These are phyloP conservation scores for Hymenoscyphus infarciens DNA, from an alignment of 2,329 filamentous ascomycete genomes.

Conservation along the genomic window DNA sequence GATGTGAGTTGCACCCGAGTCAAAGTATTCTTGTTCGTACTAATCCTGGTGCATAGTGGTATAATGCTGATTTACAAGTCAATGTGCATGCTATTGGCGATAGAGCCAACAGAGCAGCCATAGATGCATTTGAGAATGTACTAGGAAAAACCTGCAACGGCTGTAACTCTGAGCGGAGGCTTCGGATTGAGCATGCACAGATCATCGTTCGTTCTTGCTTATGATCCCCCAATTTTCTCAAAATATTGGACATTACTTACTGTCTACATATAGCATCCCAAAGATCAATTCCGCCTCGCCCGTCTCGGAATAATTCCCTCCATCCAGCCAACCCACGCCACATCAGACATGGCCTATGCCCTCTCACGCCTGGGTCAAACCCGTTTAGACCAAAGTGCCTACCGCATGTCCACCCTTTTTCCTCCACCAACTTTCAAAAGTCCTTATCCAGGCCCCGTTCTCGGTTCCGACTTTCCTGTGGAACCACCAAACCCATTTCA, in stretches of 20 bases:
- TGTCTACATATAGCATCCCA: slow-evolving; percentile 44
- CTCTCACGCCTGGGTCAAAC: slow-evolving; percentile 53
- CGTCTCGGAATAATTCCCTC: slow-evolving; percentile 61
- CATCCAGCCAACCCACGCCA: slow-evolving; percentile 70
- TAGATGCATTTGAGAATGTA: slow-evolving; percentile 59
- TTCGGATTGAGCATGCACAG: slow-evolving; percentile 69
- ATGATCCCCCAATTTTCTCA: not conserved
- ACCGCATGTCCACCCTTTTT: slow-evolving; percentile 62
- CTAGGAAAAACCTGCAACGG: slow-evolving; percentile 51
- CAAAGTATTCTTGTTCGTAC: not conserved
- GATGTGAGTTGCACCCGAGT: slow-evolving; percentile 23
- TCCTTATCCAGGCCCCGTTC: slow-evolving; percentile 42
- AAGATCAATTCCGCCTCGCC: slow-evolving; percentile 58
- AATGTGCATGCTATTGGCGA: slow-evolving; percentile 73
- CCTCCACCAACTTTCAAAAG: slow-evolving; percentile 33
- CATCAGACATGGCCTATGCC: slow-evolving; percentile 67
- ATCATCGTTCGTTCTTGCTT: slow-evolving; percentile 47
- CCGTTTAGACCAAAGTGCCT: slow-evolving; percentile 55
- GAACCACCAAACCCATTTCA: slow-evolving; percentile 65
- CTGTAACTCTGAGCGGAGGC: slow-evolving; percentile 54
- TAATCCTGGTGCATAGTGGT: slow-evolving; percentile 49
- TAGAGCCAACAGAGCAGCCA: slow-evolving; percentile 60
- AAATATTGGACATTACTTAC: slow-evolving; percentile 11
- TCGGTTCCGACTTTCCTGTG: slow-evolving; percentile 70
- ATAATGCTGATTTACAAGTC: slow-evolving; percentile 59